phyloP scores from a whole-genome alignment of 768 basidiomycete genomes.

The Mycena kentingensis region DNA sequence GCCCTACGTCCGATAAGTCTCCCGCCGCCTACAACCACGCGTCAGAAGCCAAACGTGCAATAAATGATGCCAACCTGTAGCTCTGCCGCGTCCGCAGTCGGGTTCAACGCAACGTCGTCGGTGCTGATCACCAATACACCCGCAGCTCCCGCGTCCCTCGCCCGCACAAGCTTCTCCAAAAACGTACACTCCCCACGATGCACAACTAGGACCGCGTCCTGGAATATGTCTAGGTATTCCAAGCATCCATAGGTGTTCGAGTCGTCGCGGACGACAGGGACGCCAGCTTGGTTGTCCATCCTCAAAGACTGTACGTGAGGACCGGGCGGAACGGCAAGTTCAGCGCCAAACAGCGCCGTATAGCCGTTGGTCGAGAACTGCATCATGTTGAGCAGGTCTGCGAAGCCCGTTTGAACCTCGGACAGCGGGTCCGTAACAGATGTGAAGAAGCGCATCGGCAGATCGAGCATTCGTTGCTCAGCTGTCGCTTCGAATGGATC shows the following conservation, averaged over 20 bases:
- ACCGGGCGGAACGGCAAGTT: conserved; percentile 42
- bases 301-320: conserved; percentile 33
- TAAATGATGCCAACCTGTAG: conserved; percentile 27
- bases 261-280: conserved; percentile 53
- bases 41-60: not conserved
- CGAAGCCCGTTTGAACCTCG: conserved; percentile 39
- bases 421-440: conserved; percentile 51
- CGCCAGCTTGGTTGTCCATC: conserved; percentile 54
- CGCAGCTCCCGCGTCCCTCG: conserved; percentile 68
- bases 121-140: conserved; percentile 79
- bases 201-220: conserved; percentile 59
- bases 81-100: conserved; percentile 62
- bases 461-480: conserved; percentile 40
- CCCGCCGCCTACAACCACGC: conserved; percentile 43
- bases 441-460: conserved; percentile 62
- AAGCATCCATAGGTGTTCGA: conserved; percentile 62
- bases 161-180: conserved; percentile 74
- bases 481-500: conserved; percentile 14
- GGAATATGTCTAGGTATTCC: conserved; percentile 51
- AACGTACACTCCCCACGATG: conserved; percentile 87
- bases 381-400: conserved; percentile 35
- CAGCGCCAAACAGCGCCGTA: conserved; percentile 72
- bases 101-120: conserved; percentile 61
- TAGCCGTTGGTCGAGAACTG: conserved; percentile 59
- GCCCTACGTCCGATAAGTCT: conserved; percentile 56